These are phyloP conservation scores for Penicilliopsis zonata DNA, from an alignment of 495 filamentous ascomycete species.

Conservation along the genomic window DNA sequence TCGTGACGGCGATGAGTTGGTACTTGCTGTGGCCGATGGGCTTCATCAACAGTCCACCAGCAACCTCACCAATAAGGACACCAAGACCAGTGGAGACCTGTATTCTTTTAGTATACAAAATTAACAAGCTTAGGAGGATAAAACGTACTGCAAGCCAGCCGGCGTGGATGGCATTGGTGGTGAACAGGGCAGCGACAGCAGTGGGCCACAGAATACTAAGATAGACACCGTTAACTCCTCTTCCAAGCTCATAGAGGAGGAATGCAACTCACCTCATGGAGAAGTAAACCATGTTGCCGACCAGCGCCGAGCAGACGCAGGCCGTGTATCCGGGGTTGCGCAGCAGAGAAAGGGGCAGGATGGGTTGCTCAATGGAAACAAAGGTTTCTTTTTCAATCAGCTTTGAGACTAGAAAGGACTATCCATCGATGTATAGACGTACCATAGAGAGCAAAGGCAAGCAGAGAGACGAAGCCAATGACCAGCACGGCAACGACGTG, in stretches of 20 bases:
- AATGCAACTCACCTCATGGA: too few relatives aligned
- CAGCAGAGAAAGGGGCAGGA: slow-evolving; percentile 35
- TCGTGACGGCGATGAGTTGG: too few relatives aligned
- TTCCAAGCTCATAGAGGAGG: too few relatives aligned
- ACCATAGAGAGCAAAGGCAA: slow-evolving; percentile 30
- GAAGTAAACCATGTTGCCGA: slow-evolving; percentile 26
- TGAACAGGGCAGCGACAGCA: slow-evolving; percentile 14
- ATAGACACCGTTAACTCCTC: too few relatives aligned
- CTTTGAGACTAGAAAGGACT: too few relatives aligned
- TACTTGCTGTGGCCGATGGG: too few relatives aligned
- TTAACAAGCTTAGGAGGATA: slow-evolving; percentile 6
- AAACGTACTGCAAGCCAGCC: slow-evolving; percentile 22
- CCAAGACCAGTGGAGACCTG: slow-evolving; percentile 13
- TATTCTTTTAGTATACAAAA: slow-evolving; percentile 1
- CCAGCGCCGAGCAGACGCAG: slow-evolving; percentile 21
- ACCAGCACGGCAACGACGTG: slow-evolving; percentile 33
- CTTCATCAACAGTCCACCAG: too few relatives aligned
- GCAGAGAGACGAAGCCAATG: slow-evolving; percentile 26
- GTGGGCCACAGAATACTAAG: slow-evolving; percentile 26
- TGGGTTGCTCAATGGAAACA: slow-evolving; percentile 15
- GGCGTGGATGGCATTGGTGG: slow-evolving; percentile 16
- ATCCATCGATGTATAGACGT: too few relatives aligned
- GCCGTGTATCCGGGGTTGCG: slow-evolving; percentile 29
- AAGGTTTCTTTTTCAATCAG: too few relatives aligned
- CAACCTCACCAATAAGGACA: slow-evolving; percentile 13